Evolutionary conservation across 345 rosid genomes (phyloP).

Genomic region (Pugionium cornutum): DNA sequence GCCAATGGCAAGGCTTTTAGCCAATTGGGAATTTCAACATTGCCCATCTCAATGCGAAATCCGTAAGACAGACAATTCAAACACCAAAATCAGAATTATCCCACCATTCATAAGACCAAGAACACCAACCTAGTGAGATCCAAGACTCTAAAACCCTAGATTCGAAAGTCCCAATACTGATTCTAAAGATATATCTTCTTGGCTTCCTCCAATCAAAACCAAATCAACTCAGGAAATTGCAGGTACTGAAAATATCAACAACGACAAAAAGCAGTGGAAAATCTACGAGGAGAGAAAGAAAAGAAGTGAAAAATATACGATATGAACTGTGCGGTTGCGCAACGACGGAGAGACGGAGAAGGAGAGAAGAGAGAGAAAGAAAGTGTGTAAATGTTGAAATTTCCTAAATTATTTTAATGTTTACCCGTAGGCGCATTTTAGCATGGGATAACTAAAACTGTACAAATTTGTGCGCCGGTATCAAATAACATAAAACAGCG

Average conservation of each 20-base stretch:
- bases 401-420: constrained; percentile 34
- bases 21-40: constrained; percentile 90
- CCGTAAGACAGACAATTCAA: too few relatives aligned
- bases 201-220: constrained; percentile 6
- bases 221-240: constrained; percentile 27
- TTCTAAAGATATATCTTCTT: not conserved
- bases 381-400: constrained; percentile 1
- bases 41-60: constrained; percentile 55
- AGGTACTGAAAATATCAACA: not conserved
- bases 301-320: constrained; percentile 12
- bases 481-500: constrained; percentile 11
- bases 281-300: not conserved
- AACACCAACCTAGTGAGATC: not conserved
- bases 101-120: constrained; percentile 9
- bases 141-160: constrained; percentile 50
- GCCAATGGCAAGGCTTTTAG: constrained; percentile 82
- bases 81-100: constrained; percentile 8
- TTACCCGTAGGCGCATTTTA: constrained; percentile 46
- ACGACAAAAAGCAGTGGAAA: not conserved
- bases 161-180: constrained; percentile 29
- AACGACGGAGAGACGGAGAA: constrained; percentile 40
- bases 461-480: constrained; percentile 32
- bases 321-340: constrained; percentile 51
- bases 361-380: constrained; percentile 29
- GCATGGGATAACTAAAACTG: not conserved